Base-by-base conservation (phyloP, 2,329 filamentous ascomycete species). In the Fusarium concolor region DNA sequence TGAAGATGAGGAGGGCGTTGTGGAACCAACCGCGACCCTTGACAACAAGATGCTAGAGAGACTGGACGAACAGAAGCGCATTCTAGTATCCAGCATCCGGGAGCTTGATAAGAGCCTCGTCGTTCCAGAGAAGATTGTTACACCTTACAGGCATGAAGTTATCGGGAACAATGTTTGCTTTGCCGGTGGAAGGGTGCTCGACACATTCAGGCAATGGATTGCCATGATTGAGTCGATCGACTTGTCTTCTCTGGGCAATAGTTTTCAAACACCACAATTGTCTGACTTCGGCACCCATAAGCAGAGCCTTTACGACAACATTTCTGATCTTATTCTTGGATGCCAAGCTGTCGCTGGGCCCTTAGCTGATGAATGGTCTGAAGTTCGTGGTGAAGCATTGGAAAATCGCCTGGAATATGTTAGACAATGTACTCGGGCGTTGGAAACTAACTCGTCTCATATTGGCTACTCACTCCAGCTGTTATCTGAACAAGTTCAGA, bases 311-410 rank as follows among this genome's bases (percentile, higher is more conserved):
- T 98, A 98, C 79, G 96, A 98, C 78, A 92, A 94, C 61, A 91
- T 97, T 56, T 94, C 94, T 10, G 96, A 98, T 76, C 86, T 99
- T 28, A 82, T 98, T 6, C 81, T 97, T 49, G 89, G 91, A 60
- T 97, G 94, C 74, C 96, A 99, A 79, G 89, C 92, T 24, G 91
- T 98, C n/a, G 92, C 94, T 8, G 93, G 93, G 10, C 96, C 96
- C 8, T 80, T 99, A 42, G 92, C 91, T 10, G 96, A 99, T 76
- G 96, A 99, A 80, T 99, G 96, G 96, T 89, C 94, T 6, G 94
- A 97, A 76, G 85, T 94, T n/a, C 89, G 94, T 42, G 93, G 94
- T 3, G 93, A 97, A 76, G 92, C 94, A 10, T 83, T 99, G 29
- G 95, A 97, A 75, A 93, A 93, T 70, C 89, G 96, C 22, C 80